Evolutionary conservation across 2,329 filamentous ascomycete genomes (phyloP), one percentile per base, ranked within the genome.

Genomic region (Huntiella decipiens): DNA sequence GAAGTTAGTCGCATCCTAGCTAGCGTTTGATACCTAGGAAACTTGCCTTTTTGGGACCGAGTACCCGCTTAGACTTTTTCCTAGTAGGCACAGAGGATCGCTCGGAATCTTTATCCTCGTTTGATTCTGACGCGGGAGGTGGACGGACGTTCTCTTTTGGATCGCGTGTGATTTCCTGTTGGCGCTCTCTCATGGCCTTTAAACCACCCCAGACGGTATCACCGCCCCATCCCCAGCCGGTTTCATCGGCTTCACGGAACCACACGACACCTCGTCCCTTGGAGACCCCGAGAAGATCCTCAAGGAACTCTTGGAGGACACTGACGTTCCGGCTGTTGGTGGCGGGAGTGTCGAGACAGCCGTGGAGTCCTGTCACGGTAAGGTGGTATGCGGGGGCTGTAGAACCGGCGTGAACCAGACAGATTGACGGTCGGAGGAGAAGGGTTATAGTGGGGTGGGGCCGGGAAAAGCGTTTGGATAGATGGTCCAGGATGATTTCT

Each of bases 321-420:
- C 71, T 68, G 1, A 83, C 76, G 58, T 88, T 91, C 51, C 84
- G 75, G 58, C 82, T 81, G 63, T 94, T 94, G 44, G 75, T 83
- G 3, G 76, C 71, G 0, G 82, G 74, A 50, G 79, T 77, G 48
- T 28, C 7, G 22, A 91, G 64, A 52, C 83, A 71, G 8, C 67
- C 67, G 1, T 80, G 69, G 7, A 91, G 66, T 1, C 83, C 77
- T 33, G 72, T 78, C 49, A 94, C 72, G 32, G 74, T 79, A 55
- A 93, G 66, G 50, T 78, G 71, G 56, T 94, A 95, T 15, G 83
- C 82, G 3, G 83, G 80, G 43, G 86, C 79, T 52, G 83, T 80
- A 4, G 75, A 77, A 33, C 78, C 81, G 2, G 74, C 81, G 50
- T 88, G 79, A 46, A 84, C 66, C 53, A 94, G 72, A 56, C 79